These are phyloP conservation scores for Pezicula neosporulosa DNA, from an alignment of 2,329 filamentous ascomycete genomes.

Conservation along the genomic window DNA sequence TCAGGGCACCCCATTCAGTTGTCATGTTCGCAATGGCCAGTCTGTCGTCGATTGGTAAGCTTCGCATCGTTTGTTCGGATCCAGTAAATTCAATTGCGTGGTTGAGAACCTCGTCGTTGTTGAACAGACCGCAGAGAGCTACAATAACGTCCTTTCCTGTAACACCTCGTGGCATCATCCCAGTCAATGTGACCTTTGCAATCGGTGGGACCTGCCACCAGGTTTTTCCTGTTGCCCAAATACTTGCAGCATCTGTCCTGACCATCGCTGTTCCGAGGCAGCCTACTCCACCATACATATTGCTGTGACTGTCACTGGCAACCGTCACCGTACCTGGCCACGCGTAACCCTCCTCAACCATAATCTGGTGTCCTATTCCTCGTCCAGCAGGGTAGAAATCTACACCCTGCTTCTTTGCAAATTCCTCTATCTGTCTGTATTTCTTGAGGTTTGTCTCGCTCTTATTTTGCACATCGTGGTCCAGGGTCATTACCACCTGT, in stretches of 20 bases:
- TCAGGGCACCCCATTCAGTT: conserved; percentile 73
- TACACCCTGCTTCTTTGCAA: conserved; percentile 75
- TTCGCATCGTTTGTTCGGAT: conserved; percentile 70
- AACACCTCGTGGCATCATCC: conserved; percentile 72
- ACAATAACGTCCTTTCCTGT: conserved; percentile 95
- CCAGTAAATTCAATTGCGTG: conserved; percentile 87
- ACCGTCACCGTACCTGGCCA: conserved; percentile 86
- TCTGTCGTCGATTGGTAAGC: conserved; percentile 68
- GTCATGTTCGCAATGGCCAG: conserved; percentile 79
- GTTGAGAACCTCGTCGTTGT: conserved; percentile 84
- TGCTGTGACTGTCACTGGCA: conserved; percentile 73
- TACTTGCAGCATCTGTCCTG: conserved; percentile 79
- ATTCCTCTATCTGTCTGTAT: conserved; percentile 76
- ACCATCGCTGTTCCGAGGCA: conserved; percentile 79
- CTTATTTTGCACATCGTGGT: conserved; percentile 88
- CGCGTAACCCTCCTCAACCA: conserved; percentile 79
- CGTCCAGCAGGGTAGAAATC: conserved; percentile 73
- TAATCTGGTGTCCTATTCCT: conserved; percentile 89
- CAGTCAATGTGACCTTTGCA: conserved; percentile 74
- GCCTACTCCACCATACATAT: conserved; percentile 80
- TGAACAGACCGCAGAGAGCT: conserved; percentile 81
- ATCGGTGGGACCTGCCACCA: conserved; percentile 91
- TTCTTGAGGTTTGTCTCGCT: conserved; percentile 76
- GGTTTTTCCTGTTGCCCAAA: conserved; percentile 78
- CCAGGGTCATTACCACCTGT: conserved; percentile 80